phyloP scores from a whole-genome alignment of 2,329 filamentous ascomycete genomes.

The Ascochyta pisi region DNA sequence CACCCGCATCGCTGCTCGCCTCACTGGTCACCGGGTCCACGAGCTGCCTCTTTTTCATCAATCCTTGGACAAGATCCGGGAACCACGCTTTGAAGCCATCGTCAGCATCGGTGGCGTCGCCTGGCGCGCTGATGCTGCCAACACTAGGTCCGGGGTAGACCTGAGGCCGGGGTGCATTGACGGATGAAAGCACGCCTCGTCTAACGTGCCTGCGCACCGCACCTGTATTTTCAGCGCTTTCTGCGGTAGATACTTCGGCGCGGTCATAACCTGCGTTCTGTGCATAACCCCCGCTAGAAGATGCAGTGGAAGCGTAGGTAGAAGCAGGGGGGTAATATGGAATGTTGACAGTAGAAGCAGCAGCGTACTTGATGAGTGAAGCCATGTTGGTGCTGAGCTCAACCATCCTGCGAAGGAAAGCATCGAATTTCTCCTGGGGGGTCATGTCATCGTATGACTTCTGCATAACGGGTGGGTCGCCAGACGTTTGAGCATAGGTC shows the following conservation, averaged over 20 bases:
- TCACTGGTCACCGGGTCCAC: constrained; percentile 12
- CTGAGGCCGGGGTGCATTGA: neutral
- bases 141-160: constrained; percentile 8
- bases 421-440: constrained; percentile 4
- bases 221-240: neutral
- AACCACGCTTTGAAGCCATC: constrained; percentile 11
- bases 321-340: constrained; percentile 7
- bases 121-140: constrained; percentile 6
- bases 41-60: constrained; percentile 10
- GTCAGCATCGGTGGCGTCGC: constrained; percentile 12
- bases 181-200: neutral
- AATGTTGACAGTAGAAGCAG: constrained; percentile 6
- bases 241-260: neutral
- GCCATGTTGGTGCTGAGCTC: constrained; percentile 13
- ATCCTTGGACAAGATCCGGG: constrained; percentile 5
- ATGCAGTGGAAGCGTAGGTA: neutral
- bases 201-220: neutral
- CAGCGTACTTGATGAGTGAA: constrained; percentile 14
- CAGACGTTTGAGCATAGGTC: neutral
- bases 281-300: no score
- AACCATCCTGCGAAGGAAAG: constrained; percentile 12
- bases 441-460: constrained; percentile 8
- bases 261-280: neutral
- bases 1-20: constrained; percentile 4
- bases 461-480: neutral